A percentile compares a stretch with the other conserved stretches of the same genome.
Conservation (phyloP, 306 rosid species). For the Gastrolobium bilobum region DNA sequence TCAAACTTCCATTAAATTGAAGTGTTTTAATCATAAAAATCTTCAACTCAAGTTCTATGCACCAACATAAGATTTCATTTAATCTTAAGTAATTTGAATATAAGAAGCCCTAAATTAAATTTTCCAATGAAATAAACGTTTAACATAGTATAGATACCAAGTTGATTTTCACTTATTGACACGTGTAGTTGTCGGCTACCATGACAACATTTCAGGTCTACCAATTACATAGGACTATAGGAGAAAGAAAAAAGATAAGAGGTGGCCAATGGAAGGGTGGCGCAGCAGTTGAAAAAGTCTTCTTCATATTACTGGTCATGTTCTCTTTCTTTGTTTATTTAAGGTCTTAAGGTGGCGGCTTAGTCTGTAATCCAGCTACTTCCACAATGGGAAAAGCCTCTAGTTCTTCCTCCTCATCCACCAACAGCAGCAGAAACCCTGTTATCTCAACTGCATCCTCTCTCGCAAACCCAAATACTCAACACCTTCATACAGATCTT, state of each 20-base stretch:
- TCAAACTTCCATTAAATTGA: conserved; percentile 33
- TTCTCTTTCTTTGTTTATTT: conserved; percentile 32
- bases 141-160: neutral
- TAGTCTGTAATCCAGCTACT: conserved; percentile 21
- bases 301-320: conserved; percentile 1
- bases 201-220: conserved; percentile 58
- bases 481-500: conserved; percentile 67
- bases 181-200: conserved; percentile 69
- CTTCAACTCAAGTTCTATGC: conserved; percentile 12
- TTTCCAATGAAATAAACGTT: conserved; percentile 12
- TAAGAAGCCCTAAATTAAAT: neutral
- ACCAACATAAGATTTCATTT: neutral
- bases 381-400: conserved; percentile 62
- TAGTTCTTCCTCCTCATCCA: conserved; percentile 63
- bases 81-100: neutral
- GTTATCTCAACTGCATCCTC: conserved; percentile 55
- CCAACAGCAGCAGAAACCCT: conserved; percentile 45
- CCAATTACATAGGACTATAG: conserved; percentile 45
- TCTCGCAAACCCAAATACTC: conserved; percentile 44
- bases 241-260: conserved; percentile 50
- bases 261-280: conserved; percentile 46
- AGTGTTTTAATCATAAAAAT: conserved; percentile 2
- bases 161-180: conserved; percentile 47
- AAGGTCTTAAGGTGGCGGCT: conserved; percentile 64
- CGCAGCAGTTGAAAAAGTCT: conserved; percentile 52